Conservation (phyloP, 345 rosid species). For the Erysimum cheiranthoides region DNA sequence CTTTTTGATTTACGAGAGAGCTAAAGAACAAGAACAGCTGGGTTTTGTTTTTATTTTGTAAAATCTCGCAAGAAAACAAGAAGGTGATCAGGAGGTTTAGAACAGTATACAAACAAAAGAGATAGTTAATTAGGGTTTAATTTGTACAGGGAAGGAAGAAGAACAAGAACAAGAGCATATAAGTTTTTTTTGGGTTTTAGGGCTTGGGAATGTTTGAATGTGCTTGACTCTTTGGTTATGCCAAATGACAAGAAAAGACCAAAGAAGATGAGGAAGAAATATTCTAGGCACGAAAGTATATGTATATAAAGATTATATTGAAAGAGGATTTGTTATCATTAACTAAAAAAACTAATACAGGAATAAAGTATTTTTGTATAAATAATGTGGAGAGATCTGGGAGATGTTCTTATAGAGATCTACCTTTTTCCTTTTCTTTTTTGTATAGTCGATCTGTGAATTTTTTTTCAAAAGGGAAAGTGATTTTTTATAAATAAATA, state of each 20-base stretch:
- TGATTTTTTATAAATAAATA: conserved; percentile 4
- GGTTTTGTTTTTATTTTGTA: conserved; percentile 38
- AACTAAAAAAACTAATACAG: not conserved
- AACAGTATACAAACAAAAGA: conserved; percentile 53
- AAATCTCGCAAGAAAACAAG: conserved; percentile 49
- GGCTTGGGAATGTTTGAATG: conserved; percentile 57
- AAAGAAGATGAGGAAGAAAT: conserved; percentile 53
- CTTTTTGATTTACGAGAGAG: conserved; percentile 37
- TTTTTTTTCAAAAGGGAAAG: conserved; percentile 29
- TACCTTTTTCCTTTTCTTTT: conserved; percentile 38
- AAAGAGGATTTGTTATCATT: conserved; percentile 23
- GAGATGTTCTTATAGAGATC: conserved; percentile 59
- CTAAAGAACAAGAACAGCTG: conserved; percentile 43
- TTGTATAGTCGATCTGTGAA: conserved; percentile 16
- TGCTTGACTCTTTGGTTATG: conserved; percentile 56
- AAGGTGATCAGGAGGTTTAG: conserved; percentile 48
- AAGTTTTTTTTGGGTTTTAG: conserved; percentile 49
- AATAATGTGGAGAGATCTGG: conserved; percentile 46
- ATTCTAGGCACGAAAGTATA: conserved; percentile 41
- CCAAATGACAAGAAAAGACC: conserved; percentile 72
- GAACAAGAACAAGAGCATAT: conserved; percentile 54
- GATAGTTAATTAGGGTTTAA: conserved; percentile 46
- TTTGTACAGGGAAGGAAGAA: conserved; percentile 41
- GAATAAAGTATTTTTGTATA: conserved; percentile 35
- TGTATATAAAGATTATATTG: conserved; percentile 35